These are phyloP conservation scores for Ehretia macrophylla DNA, from an alignment of 257 asterid species.

Conservation along the genomic window DNA sequence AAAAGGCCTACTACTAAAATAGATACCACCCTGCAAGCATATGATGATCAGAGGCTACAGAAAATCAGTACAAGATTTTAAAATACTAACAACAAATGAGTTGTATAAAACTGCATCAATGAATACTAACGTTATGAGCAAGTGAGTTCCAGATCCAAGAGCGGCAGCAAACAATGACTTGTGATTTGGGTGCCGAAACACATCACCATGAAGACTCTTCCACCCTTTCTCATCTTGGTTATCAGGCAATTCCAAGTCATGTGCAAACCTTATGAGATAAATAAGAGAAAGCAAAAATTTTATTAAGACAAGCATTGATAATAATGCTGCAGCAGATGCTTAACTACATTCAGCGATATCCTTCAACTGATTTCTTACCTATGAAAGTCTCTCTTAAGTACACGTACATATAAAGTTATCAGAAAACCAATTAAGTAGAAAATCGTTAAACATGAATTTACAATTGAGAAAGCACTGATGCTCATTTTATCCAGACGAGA, in stretches of 20 bases:
- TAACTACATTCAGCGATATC: too few relatives aligned
- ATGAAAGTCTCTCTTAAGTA: constrained; percentile 9
- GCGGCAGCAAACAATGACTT: constrained; percentile 14
- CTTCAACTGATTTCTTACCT: constrained; percentile 4
- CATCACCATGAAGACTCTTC: constrained; percentile 13
- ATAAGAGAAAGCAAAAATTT: background rate
- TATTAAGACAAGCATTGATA: background rate
- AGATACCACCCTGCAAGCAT: background rate
- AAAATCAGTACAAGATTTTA: background rate
- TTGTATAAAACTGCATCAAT: too few relatives aligned
- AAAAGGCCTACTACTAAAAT: background rate
- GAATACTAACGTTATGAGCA: constrained; percentile 1
- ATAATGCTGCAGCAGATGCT: too few relatives aligned
- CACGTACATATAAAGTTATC: constrained; percentile 2
- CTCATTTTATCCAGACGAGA: constrained; percentile 6
- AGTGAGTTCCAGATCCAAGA: constrained; percentile 15
- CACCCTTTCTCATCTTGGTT: constrained; percentile 4
- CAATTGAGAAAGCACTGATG: constrained; percentile 13
- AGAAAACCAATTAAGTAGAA: constrained; percentile 14
- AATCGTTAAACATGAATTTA: constrained; percentile 8
- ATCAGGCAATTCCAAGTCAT: constrained; percentile 5
- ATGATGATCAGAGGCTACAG: too few relatives aligned
- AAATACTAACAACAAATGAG: background rate
- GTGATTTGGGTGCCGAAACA: constrained; percentile 8
- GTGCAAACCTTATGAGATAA: background rate